Conservation (phyloP, 1,284 basidiomycete species). For the Xerocomus nothofagi region DNA sequence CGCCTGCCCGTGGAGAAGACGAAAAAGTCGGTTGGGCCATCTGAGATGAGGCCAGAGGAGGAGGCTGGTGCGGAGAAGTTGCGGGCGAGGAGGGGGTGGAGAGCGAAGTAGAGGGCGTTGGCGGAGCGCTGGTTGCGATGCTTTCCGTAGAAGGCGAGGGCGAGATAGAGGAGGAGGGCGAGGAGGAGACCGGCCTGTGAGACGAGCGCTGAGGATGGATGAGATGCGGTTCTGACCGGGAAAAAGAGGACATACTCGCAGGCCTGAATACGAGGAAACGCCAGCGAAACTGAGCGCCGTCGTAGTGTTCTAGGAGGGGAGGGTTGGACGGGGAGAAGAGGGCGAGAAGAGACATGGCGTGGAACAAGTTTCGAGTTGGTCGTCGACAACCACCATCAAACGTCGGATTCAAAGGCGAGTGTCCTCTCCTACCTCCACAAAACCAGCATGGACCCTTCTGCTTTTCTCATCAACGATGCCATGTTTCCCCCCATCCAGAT, state of each 20-base stretch:
- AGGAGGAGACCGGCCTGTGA: slow-evolving; percentile 60
- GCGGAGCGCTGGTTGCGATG: slow-evolving; percentile 54
- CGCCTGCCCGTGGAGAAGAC: slow-evolving; percentile 84
- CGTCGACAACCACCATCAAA: slow-evolving; percentile 14
- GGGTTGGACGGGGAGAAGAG: slow-evolving; percentile 51
- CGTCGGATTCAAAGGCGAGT: slow-evolving; percentile 16
- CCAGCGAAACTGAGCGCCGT: slow-evolving; percentile 70
- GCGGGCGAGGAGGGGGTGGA: slow-evolving; percentile 53
- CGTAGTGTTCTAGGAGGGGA: slow-evolving; percentile 47
- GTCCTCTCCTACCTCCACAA: background rate
- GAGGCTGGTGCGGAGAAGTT: slow-evolving; percentile 69
- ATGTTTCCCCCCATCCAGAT: slow-evolving; percentile 28
- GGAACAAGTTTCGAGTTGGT: slow-evolving; percentile 3
- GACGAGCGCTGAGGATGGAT: slow-evolving; percentile 52
- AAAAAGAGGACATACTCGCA: slow-evolving; percentile 46
- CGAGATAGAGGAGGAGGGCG: slow-evolving; percentile 54
- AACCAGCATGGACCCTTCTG: slow-evolving; percentile 30
- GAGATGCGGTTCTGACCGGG: background rate
- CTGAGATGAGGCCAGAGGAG: slow-evolving; percentile 51
- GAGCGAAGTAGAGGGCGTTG: slow-evolving; percentile 59
- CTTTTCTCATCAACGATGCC: slow-evolving; percentile 19
- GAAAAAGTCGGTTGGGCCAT: slow-evolving; percentile 80
- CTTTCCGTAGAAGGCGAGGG: slow-evolving; percentile 55
- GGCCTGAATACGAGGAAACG: slow-evolving; percentile 79
- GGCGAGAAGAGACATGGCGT: slow-evolving; percentile 35